Evolutionary conservation across 164 flowering plant genomes (phyloP).

Genomic region (Aristolochia fimbriata): DNA sequence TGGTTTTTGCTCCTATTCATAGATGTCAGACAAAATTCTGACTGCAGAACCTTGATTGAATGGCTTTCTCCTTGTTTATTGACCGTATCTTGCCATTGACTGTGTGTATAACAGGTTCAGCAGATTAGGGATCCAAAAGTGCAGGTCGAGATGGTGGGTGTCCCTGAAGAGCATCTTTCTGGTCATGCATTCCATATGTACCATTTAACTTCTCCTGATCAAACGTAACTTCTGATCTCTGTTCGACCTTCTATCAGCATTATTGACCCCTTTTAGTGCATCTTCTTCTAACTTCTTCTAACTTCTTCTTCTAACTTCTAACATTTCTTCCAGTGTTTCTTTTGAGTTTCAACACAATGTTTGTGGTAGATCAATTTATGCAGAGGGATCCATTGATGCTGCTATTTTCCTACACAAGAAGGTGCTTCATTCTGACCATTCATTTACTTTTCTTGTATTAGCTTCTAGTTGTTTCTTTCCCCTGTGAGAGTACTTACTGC

Average conservation of each 20-base stretch:
- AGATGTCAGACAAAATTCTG: too few species aligned
- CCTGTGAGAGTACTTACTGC: not conserved
- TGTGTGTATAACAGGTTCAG: slow-evolving; percentile 37
- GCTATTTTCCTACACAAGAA: slow-evolving; percentile 77
- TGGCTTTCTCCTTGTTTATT: not conserved
- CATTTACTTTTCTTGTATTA: not conserved
- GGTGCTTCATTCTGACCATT: slow-evolving; percentile 23
- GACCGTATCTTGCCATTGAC: not conserved
- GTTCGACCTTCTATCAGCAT: too few species aligned
- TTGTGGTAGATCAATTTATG: slow-evolving; percentile 93
- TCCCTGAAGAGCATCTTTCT: slow-evolving; percentile 70
- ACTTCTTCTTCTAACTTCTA: too few species aligned
- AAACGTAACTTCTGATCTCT: slow-evolving; percentile 39
- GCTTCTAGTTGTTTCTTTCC: not conserved
- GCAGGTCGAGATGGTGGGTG: slow-evolving; percentile 87
- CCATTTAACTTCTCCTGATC: slow-evolving; percentile 76
- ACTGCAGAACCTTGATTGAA: not conserved
- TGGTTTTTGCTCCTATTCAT: not conserved
- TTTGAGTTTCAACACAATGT: slow-evolving; percentile 98
- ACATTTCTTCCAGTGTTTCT: slow-evolving; percentile 43
- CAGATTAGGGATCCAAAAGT: slow-evolving; percentile 62
- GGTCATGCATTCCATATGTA: slow-evolving; percentile 97
- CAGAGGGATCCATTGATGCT: slow-evolving; percentile 89
- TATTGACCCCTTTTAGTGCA: not conserved
- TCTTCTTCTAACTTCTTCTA: too few species aligned